Percentiles rank a stretch among this genome's conserved stretches.
These are phyloP conservation scores for Pharus latifolius DNA, from an alignment of 176 grass and related monocot species.

Conservation along the genomic window DNA sequence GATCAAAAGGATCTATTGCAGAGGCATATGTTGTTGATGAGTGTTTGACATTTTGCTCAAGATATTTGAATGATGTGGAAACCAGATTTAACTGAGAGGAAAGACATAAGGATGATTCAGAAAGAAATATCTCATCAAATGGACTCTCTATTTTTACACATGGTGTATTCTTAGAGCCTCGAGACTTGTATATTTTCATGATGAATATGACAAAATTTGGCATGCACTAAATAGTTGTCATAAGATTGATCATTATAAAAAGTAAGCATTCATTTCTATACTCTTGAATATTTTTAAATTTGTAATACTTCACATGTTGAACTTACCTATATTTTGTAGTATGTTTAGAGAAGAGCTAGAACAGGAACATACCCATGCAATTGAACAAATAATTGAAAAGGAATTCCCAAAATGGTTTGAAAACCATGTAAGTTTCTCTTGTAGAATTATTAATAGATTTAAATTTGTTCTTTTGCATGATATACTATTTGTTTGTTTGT, in stretches of 20 bases:
- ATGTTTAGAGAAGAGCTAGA: not conserved
- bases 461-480: not conserved
- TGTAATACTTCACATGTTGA: too few relatives aligned
- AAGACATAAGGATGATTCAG: not conserved
- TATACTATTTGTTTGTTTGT: not conserved
- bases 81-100: not conserved
- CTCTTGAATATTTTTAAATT: too few relatives aligned
- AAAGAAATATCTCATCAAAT: not conserved
- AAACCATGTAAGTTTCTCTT: not conserved
- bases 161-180: too few relatives aligned
- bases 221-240: too few relatives aligned
- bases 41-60: constrained; percentile 5
- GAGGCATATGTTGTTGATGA: not conserved
- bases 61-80: not conserved
- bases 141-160: too few relatives aligned
- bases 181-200: too few relatives aligned
- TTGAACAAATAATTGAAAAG: not conserved
- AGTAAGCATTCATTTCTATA: too few relatives aligned
- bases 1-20: not conserved
- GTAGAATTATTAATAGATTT: too few relatives aligned
- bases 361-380: too few relatives aligned
- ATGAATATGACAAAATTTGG: too few relatives aligned
- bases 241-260: too few relatives aligned
- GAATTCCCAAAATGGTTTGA: not conserved
- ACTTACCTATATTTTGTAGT: not conserved